A percentile compares a stretch with the other conserved stretches of the same genome.
Evolutionary conservation across 2,329 filamentous ascomycete species (phyloP).

Genomic region (Coleophoma eucalyptorum): DNA sequence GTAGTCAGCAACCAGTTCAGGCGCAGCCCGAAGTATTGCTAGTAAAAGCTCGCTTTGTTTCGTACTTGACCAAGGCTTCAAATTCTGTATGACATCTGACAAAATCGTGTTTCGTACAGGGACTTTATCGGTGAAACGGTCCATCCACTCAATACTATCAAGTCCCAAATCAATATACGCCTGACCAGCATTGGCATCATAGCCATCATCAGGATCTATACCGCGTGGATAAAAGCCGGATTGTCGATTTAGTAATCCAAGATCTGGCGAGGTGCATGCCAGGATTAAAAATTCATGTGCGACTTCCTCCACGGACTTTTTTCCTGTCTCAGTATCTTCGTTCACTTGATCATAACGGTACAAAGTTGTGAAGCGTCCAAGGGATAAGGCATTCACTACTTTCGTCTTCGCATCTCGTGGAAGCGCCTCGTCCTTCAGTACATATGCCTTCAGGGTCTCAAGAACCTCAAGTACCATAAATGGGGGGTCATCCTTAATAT

Average conservation of each 20-base stretch:
- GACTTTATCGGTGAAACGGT: constrained; percentile 61
- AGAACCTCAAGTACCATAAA: constrained; percentile 74
- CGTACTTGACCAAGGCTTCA: constrained; percentile 79
- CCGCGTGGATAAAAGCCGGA: constrained; percentile 82
- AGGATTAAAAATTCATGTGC: constrained; percentile 73
- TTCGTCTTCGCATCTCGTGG: constrained; percentile 70
- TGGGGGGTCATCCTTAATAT: constrained; percentile 74
- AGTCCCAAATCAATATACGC: constrained; percentile 58
- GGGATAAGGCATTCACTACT: constrained; percentile 69
- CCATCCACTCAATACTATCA: constrained; percentile 67
- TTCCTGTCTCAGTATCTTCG: constrained; percentile 36
- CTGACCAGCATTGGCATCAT: constrained; percentile 39
- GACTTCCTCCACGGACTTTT: constrained; percentile 58
- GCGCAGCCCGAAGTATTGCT: constrained; percentile 73
- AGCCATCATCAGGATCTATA: constrained; percentile 53
- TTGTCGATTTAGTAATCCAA: constrained; percentile 72
- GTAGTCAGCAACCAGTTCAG: constrained; percentile 85
- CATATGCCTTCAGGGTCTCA: constrained; percentile 61
- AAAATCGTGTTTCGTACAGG: constrained; percentile 78
- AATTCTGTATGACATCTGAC: constrained; percentile 70
- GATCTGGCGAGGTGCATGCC: constrained; percentile 68
- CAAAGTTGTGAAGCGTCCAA: constrained; percentile 68
- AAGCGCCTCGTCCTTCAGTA: constrained; percentile 73
- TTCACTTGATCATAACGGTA: constrained; percentile 56
- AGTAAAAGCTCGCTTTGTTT: constrained; percentile 80